Base-by-base conservation (phyloP, 2,329 filamentous ascomycete genomes). In the Paraphaeosphaeria sporulosa region DNA sequence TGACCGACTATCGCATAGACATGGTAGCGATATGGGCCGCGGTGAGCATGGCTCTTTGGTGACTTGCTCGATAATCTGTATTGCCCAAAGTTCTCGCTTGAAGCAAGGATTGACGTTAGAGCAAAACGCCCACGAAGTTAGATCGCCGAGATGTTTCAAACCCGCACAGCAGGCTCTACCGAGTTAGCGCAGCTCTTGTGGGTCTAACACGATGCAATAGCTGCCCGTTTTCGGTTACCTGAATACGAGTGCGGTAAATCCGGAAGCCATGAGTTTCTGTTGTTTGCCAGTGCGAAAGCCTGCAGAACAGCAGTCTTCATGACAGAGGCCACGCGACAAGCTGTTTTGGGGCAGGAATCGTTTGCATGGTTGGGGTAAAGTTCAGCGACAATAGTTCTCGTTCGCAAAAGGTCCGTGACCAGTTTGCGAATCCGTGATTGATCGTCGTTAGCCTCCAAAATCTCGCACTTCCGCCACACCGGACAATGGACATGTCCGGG, bases 381-480 rank as follows among this genome's bases (percentile, higher is more conserved):
- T 48, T 40, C 43, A 59, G 49, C 27, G 38, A 48, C 43, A 21
- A 56, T 40, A 44, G n/a, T 8, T n/a, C 40, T 40, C 38, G 34
- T 27, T 36, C 46, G 53, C 27, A n/a, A 25, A 36, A 49, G 19
- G 23, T 46, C 43, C 46, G 56, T 63, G 40, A 44, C 40, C 60
- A 56, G 61, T 52, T 60, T 58, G 61, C 50, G 58, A 58, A 58
- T 56, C 54, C 27, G 42, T 30, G 23, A 59, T n/a, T 55, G 66
- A 64, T 70, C 60, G 34, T 60, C 58, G 65, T 66, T 62, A 65
- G 63, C 48, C 60, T 47, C 59, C 52, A 58, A 58, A 47, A 46
- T 43, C 32, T 70, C 63, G 66, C 64, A 58, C 64, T 70, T 67
- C 66, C 68, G 4, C 66, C 68, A 69, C 65, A 70, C 66, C 62